These are phyloP conservation scores for Tilletia setariae DNA, from an alignment of 1,284 basidiomycete species.

Conservation along the genomic window DNA sequence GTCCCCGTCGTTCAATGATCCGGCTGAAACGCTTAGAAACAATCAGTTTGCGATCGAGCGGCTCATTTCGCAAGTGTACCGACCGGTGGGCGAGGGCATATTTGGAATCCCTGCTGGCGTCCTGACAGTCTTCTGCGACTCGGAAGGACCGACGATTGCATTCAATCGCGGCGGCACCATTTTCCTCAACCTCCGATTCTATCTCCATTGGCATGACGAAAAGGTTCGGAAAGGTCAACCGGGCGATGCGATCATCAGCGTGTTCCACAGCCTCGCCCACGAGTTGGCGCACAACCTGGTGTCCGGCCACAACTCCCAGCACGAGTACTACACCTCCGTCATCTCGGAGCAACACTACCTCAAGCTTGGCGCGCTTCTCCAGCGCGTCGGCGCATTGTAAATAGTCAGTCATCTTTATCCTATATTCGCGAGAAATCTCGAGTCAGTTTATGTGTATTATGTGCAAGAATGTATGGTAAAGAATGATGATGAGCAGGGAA, in stretches of 20 bases:
- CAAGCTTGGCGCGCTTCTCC: not conserved
- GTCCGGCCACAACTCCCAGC: slow-evolving; percentile 64
- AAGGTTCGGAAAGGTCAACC: slow-evolving; percentile 65
- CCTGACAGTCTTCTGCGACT: slow-evolving; percentile 83
- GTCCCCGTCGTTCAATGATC: slow-evolving; percentile 35
- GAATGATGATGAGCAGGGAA: too few species aligned
- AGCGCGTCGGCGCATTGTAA: slow-evolving; percentile 9
- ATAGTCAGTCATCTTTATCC: too few species aligned
- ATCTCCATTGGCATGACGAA: slow-evolving; percentile 77
- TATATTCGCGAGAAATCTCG: too few species aligned
- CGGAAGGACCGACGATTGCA: slow-evolving; percentile 76
- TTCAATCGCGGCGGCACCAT: slow-evolving; percentile 88
- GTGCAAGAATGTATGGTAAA: too few species aligned
- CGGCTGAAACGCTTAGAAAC: slow-evolving; percentile 40
- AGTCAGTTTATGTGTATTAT: too few species aligned
- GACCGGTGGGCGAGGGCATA: slow-evolving; percentile 49
- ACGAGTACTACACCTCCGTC: slow-evolving; percentile 89
- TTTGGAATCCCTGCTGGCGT: slow-evolving; percentile 61
- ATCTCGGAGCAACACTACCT: slow-evolving; percentile 66
- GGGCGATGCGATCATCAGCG: slow-evolving; percentile 72
- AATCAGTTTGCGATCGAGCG: slow-evolving; percentile 51
- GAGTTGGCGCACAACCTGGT: slow-evolving; percentile 77
- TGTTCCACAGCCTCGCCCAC: slow-evolving; percentile 88
- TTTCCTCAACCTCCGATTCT: slow-evolving; percentile 81
- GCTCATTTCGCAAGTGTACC: slow-evolving; percentile 49